These are phyloP conservation scores for Penstemon eatonii DNA, from an alignment of 257 asterid species.

Conservation along the genomic window DNA sequence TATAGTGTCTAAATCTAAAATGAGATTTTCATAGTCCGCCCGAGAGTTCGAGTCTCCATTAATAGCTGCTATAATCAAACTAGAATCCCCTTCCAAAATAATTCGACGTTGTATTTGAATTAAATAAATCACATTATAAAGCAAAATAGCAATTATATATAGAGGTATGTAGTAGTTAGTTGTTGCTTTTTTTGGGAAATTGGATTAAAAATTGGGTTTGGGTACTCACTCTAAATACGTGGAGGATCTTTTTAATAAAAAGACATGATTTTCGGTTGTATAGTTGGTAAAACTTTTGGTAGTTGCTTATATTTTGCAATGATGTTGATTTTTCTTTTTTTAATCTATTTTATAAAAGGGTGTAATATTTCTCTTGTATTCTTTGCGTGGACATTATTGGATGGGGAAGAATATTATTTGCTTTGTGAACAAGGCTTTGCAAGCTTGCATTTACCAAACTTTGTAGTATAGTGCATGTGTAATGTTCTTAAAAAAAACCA, in stretches of 20 bases:
- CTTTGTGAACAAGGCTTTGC: constrained; percentile 29
- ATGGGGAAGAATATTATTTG: constrained; percentile 35
- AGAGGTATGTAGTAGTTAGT: constrained; percentile 13
- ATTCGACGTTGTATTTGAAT: too few species aligned
- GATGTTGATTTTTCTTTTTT: background rate
- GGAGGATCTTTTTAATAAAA: constrained; percentile 25
- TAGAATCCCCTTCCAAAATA: too few species aligned
- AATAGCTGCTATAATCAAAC: too few species aligned
- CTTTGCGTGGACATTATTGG: constrained; percentile 12
- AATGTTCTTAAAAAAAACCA: background rate
- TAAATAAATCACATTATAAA: too few species aligned
- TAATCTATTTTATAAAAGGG: background rate
- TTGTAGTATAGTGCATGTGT: constrained; percentile 20
- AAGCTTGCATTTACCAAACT: constrained; percentile 24
- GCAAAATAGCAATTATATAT: background rate
- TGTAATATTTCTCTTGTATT: background rate
- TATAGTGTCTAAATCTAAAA: too few species aligned
- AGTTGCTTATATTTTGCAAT: background rate
- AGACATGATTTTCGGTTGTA: constrained; percentile 24
- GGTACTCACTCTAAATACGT: constrained; percentile 20
- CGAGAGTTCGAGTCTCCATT: too few species aligned
- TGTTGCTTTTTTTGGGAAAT: constrained; percentile 19
- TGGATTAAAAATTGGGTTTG: background rate
- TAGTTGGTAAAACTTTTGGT: constrained; percentile 28
- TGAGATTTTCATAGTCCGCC: too few species aligned